phyloP scores from a whole-genome alignment of 1,284 basidiomycete species.

The Apiotrichum montevideense region DNA sequence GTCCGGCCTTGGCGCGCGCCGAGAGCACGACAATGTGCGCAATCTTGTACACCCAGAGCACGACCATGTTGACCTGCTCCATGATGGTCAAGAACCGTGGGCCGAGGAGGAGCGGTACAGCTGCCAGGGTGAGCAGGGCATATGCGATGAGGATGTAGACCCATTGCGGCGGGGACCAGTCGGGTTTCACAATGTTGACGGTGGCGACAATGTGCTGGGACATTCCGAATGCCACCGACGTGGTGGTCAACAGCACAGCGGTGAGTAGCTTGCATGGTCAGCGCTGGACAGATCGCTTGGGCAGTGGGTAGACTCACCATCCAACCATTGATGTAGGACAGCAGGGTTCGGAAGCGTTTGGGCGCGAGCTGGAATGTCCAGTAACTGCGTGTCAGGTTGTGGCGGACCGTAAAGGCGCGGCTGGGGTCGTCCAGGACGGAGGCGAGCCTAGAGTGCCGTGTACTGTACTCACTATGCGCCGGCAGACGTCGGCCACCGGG shows the following conservation, averaged over 20 bases:
- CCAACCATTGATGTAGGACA: conserved; percentile 18
- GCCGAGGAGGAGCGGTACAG: conserved; percentile 7
- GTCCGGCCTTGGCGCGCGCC: conserved; percentile 12
- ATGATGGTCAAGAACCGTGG: conserved; percentile 5
- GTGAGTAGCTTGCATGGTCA: conserved; percentile 4
- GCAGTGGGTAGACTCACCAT: not conserved
- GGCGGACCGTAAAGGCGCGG: not conserved
- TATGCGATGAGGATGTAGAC: conserved; percentile 12
- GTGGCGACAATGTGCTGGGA: conserved; percentile 14
- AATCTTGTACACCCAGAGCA: conserved; percentile 10
- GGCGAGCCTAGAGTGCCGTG: too few species aligned
- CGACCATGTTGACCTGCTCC: conserved; percentile 8
- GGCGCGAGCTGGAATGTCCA: conserved; percentile 18
- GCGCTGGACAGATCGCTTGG: too few species aligned
- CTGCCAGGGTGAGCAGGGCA: conserved; percentile 5
- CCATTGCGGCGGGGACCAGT: conserved; percentile 14
- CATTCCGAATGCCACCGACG: conserved; percentile 12
- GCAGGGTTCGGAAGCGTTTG: conserved; percentile 4
- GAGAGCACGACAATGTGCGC: conserved; percentile 11
- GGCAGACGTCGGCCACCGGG: conserved; percentile 13
- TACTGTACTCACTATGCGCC: conserved; percentile 9
- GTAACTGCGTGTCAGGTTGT: conserved; percentile 4
- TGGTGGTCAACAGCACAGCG: conserved; percentile 10
- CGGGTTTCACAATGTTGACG: conserved; percentile 9
- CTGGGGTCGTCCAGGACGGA: not conserved